A percentile compares a stretch with the other conserved stretches of the same genome.
Evolutionary conservation across 495 filamentous ascomycete species (phyloP).

Genomic region (Mytilinidion resinicola): DNA sequence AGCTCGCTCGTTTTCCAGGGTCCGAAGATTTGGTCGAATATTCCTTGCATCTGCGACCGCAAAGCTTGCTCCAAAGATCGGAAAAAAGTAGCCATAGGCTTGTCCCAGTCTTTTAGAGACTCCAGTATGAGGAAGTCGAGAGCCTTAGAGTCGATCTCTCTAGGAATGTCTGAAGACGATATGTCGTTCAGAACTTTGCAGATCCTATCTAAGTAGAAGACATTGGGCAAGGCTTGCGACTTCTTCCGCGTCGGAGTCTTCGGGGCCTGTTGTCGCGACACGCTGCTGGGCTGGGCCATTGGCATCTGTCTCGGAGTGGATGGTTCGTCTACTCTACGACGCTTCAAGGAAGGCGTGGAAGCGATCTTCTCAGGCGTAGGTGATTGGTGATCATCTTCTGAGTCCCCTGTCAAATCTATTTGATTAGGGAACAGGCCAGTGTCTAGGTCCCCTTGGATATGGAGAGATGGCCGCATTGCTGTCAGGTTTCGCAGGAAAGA

Average conservation of each 20-base stretch:
- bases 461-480: neutral
- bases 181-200: constrained; percentile 31
- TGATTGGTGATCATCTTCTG: neutral
- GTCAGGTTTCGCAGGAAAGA: neutral
- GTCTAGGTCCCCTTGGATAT: neutral
- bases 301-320: neutral
- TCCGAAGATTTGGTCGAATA: constrained; percentile 12
- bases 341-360: neutral
- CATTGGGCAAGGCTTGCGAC: neutral
- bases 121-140: constrained; percentile 27
- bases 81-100: neutral
- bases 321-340: neutral
- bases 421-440: neutral
- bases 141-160: constrained; percentile 34
- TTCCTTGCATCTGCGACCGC: neutral
- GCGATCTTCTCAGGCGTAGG: neutral
- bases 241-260: neutral
- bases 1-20: constrained; percentile 18
- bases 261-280: neutral
- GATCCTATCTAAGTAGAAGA: constrained; percentile 31
- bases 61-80: neutral
- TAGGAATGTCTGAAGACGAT: constrained; percentile 31
- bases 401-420: neutral
- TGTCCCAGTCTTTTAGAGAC: constrained; percentile 11
- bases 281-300: neutral